A percentile compares a stretch with the other conserved stretches of the same genome.
phyloP scores from a whole-genome alignment of 2,329 filamentous ascomycete genomes.

The Aspergillus udagawae region DNA sequence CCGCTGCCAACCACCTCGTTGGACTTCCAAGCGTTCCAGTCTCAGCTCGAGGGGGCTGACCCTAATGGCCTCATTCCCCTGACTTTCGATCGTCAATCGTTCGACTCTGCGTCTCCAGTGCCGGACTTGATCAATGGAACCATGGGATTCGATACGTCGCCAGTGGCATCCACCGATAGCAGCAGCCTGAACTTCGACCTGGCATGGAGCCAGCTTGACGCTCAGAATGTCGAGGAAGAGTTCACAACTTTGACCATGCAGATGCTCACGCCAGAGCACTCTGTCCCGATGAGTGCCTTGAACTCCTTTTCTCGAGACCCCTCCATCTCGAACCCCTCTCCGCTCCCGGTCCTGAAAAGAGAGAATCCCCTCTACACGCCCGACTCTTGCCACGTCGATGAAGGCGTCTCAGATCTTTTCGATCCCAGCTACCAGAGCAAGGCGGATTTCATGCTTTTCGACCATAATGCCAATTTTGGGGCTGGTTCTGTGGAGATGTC shows the following conservation, averaged over 20 bases:
- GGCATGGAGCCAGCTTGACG: slow-evolving; percentile 22
- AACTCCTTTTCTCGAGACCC: slow-evolving; percentile 15
- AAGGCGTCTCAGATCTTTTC: slow-evolving; percentile 19
- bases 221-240: slow-evolving; percentile 18
- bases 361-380: slow-evolving; percentile 29
- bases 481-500: slow-evolving; percentile 4
- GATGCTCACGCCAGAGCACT: slow-evolving; percentile 15
- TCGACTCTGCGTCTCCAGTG: slow-evolving; percentile 18
- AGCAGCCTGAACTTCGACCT: slow-evolving; percentile 18
- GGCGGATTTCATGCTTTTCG: slow-evolving; percentile 24
- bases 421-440: slow-evolving; percentile 14
- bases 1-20: slow-evolving; percentile 13
- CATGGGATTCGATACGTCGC: slow-evolving; percentile 19
- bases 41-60: slow-evolving; percentile 7
- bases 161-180: slow-evolving; percentile 18
- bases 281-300: slow-evolving; percentile 11
- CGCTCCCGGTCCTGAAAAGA: slow-evolving; percentile 20
- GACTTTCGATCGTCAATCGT: slow-evolving; percentile 23
- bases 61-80: slow-evolving; percentile 24
- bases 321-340: slow-evolving; percentile 18
- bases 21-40: slow-evolving; percentile 27
- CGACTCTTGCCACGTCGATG: slow-evolving; percentile 18
- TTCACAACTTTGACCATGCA: slow-evolving; percentile 23
- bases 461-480: slow-evolving; percentile 3
- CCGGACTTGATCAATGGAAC: slow-evolving; percentile 19